These are phyloP conservation scores for Neurospora hispaniola DNA, from an alignment of 495 filamentous ascomycete genomes.

Conservation along the genomic window DNA sequence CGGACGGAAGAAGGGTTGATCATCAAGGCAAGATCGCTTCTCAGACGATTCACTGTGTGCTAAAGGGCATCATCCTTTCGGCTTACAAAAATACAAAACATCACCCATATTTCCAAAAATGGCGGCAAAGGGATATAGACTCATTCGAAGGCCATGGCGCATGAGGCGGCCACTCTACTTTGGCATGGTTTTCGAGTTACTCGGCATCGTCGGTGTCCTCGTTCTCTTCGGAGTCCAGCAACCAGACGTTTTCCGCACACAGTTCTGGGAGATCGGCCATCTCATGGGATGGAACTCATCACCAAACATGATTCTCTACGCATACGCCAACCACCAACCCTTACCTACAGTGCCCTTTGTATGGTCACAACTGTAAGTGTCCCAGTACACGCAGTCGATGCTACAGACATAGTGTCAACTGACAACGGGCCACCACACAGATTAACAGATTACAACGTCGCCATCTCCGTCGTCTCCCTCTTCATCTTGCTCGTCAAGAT, in stretches of 20 bases:
- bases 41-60: neutral
- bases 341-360: slow-evolving; percentile 58
- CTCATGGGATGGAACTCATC: slow-evolving; percentile 76
- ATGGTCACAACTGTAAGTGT: slow-evolving; percentile 57
- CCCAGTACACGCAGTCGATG: no score
- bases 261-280: slow-evolving; percentile 71
- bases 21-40: neutral
- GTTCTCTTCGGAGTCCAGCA: slow-evolving; percentile 74
- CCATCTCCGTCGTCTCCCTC: slow-evolving; percentile 64
- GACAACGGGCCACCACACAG: slow-evolving; percentile 32
- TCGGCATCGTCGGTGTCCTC: slow-evolving; percentile 56
- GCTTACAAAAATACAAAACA: neutral
- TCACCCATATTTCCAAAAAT: slow-evolving; percentile 15
- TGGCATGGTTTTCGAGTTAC: slow-evolving; percentile 60
- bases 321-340: slow-evolving; percentile 62
- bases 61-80: neutral
- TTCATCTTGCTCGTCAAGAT: slow-evolving; percentile 56
- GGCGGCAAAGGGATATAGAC: slow-evolving; percentile 24
- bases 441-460: slow-evolving; percentile 70
- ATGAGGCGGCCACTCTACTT: slow-evolving; percentile 50
- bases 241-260: slow-evolving; percentile 67
- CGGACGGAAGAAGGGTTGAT: neutral
- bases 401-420: neutral
- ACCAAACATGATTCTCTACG: slow-evolving; percentile 61
- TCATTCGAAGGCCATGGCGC: slow-evolving; percentile 50